Evolutionary conservation across 2,329 filamentous ascomycete genomes (phyloP).

Genomic region (Colletotrichum brevisporum): DNA sequence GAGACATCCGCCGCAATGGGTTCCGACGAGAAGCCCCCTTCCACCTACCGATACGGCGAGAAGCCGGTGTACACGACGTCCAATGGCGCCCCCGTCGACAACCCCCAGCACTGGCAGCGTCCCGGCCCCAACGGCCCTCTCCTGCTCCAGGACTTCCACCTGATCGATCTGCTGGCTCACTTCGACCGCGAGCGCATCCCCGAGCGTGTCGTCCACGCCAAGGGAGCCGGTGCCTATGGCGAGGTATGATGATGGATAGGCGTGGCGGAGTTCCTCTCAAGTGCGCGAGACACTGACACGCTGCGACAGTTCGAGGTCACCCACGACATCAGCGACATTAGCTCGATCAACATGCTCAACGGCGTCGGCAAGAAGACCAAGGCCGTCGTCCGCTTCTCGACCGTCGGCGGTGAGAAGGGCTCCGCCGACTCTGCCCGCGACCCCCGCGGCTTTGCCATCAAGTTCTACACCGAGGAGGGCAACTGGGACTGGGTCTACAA

Average conservation of each 20-base stretch:
- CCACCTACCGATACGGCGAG: conserved; percentile 69
- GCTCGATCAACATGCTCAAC: conserved; percentile 66
- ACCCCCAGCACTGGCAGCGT: conserved; percentile 64
- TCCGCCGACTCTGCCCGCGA: conserved; percentile 81
- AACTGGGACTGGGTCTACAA: conserved; percentile 82
- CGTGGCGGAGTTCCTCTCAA: no score
- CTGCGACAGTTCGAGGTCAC: conserved; percentile 60
- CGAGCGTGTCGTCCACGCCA: conserved; percentile 70
- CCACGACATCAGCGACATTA: conserved; percentile 67
- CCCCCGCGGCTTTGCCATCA: conserved; percentile 78
- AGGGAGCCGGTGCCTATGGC: conserved; percentile 70
- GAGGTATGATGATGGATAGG: conserved; percentile 43
- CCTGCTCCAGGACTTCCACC: conserved; percentile 75
- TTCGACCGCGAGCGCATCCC: conserved; percentile 67
- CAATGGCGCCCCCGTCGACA: conserved; percentile 70
- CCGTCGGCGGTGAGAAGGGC: conserved; percentile 80
- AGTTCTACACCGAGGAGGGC: conserved; percentile 80
- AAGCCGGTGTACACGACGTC: conserved; percentile 71
- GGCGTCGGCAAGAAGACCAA: conserved; percentile 78
- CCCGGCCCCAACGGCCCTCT: conserved; percentile 70
- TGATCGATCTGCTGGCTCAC: conserved; percentile 73
- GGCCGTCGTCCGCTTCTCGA: conserved; percentile 78
- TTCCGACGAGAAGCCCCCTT: conserved; percentile 58
- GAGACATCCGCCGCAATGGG: conserved; percentile 53
- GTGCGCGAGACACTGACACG: conserved; percentile 1